Conservation (phyloP, 1,284 basidiomycete genomes). For the Ustilago loliicola region DNA sequence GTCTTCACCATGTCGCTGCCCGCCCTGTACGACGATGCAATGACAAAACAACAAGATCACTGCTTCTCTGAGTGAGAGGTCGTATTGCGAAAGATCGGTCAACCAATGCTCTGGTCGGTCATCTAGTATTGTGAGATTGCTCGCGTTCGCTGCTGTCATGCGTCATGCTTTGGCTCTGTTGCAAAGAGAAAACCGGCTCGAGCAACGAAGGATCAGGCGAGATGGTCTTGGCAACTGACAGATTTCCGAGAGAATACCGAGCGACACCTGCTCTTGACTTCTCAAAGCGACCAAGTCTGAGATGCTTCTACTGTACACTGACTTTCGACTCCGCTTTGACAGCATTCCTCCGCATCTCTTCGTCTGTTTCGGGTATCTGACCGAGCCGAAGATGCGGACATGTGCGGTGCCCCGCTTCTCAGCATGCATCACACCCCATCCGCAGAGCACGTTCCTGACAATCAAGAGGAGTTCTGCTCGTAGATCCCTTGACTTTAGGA, state of each 20-base stretch:
- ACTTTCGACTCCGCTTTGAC: conserved; percentile 5
- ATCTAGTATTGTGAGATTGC: background rate
- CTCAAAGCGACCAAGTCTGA: conserved; percentile 1
- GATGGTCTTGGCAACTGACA: background rate
- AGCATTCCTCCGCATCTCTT: background rate
- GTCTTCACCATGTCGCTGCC: background rate
- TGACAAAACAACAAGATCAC: background rate
- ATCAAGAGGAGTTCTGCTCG: too few species aligned
- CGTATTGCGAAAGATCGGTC: background rate
- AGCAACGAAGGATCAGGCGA: background rate
- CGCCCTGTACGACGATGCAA: background rate
- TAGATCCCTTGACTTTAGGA: background rate
- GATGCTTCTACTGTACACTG: background rate
- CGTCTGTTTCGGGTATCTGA: background rate
- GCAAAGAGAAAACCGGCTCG: background rate
- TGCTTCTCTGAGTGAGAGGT: background rate
- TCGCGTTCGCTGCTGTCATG: background rate
- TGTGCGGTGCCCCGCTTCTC: background rate
- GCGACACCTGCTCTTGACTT: background rate
- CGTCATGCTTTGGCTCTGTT: background rate
- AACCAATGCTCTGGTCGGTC: background rate
- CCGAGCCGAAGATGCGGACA: background rate
- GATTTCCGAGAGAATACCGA: background rate
- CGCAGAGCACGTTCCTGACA: background rate
- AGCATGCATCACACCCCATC: background rate